phyloP scores from a whole-genome alignment of 495 filamentous ascomycete species.

The Podospora appendiculata region DNA sequence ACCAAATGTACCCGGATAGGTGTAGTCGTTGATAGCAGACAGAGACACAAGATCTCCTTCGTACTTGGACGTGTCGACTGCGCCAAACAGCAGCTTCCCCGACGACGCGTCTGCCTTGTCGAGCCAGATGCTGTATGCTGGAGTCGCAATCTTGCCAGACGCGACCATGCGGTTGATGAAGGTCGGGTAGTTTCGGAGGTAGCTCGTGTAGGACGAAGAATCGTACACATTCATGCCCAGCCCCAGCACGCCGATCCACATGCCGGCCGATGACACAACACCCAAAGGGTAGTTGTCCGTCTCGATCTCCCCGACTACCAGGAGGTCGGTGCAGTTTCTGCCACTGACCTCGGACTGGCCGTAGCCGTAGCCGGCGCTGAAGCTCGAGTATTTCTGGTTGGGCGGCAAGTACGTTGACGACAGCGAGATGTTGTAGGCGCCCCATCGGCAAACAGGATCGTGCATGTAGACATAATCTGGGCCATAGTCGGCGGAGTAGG shows the following conservation, averaged over 20 bases:
- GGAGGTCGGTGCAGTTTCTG: conserved; percentile 62
- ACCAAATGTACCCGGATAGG: conserved; percentile 47
- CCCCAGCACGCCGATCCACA: conserved; percentile 63
- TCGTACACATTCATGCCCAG: conserved; percentile 66
- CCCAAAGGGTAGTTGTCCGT: conserved; percentile 67
- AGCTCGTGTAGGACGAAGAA: conserved; percentile 38
- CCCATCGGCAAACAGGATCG: conserved; percentile 8
- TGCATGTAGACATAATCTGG: conserved; percentile 1
- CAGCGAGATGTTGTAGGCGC: conserved; percentile 43
- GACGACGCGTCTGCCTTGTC: conserved; percentile 54
- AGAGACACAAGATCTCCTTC: conserved; percentile 58
- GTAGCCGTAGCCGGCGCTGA: conserved; percentile 58
- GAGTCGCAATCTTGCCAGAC: conserved; percentile 56
- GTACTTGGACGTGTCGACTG: conserved; percentile 70
- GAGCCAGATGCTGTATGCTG: conserved; percentile 77
- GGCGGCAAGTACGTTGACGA: conserved; percentile 59
- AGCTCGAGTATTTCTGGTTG: conserved; percentile 43
- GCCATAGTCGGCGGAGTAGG: conserved; percentile 6
- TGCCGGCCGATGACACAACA: conserved; percentile 51
- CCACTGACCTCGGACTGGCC: conserved; percentile 40
- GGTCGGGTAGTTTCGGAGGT: conserved; percentile 48
- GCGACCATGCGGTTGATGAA: conserved; percentile 59
- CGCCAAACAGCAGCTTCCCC: conserved; percentile 75
- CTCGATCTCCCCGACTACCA: conserved; percentile 52
- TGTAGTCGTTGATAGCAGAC: conserved; percentile 22